Conservation (phyloP, 2,329 filamentous ascomycete genomes). For the Dactylonectria macrodidyma region DNA sequence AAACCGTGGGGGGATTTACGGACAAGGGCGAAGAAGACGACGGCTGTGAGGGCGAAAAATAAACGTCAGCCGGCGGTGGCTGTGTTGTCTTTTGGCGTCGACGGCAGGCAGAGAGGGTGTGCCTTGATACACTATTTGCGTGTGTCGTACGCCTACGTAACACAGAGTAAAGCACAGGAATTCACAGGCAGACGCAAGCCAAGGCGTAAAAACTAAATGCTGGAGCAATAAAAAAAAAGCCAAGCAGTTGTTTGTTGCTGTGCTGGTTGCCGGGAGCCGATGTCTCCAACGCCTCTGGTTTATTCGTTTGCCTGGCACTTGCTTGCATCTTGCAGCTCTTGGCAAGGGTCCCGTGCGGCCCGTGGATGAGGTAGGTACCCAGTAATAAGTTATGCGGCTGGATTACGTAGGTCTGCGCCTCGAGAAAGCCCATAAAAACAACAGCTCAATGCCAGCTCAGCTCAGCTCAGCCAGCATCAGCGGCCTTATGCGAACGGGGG, state of each 20-base stretch:
- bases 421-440: not conserved
- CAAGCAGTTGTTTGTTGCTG: no score
- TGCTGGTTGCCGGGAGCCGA: no score
- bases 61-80: conserved; percentile 48
- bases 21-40: not conserved
- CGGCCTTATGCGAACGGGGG: conserved; percentile 19
- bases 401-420: conserved; percentile 11
- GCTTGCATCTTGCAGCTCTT: not conserved
- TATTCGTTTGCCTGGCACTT: no score
- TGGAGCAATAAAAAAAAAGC: no score
- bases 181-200: not conserved
- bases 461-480: conserved; percentile 30
- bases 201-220: no score
- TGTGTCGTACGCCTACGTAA: not conserved
- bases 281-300: no score
- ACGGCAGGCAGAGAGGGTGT: conserved; percentile 4
- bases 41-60: conserved; percentile 38
- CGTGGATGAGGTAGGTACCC: not conserved
- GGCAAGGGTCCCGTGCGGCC: not conserved
- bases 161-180: not conserved
- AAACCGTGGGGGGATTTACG: not conserved
- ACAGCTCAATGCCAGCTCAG: not conserved
- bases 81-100: conserved; percentile 29
- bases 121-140: not conserved
- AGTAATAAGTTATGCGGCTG: not conserved